Percentiles rank a stretch among this genome's conserved stretches.
Evolutionary conservation across 208 protist species (phyloP).

Genomic region (Leishmania turanica): DNA sequence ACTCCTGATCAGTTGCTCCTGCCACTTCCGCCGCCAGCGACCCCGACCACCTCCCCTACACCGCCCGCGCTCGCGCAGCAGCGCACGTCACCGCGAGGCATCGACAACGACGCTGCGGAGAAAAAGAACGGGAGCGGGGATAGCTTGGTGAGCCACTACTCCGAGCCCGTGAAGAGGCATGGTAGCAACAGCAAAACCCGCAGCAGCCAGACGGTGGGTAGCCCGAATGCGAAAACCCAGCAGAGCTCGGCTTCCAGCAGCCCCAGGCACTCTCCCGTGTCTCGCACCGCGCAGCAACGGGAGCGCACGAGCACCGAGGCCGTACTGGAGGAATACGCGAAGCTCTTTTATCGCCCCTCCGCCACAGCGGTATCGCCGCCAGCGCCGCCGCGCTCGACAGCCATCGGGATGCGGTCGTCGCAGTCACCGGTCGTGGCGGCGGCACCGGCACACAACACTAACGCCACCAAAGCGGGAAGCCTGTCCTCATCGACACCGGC

Average conservation of each 20-base stretch:
- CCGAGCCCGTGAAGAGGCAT: neutral
- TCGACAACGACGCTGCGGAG: neutral
- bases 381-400: neutral
- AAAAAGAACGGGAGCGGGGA: neutral
- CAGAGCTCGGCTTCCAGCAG: neutral
- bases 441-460: neutral
- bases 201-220: constrained; percentile 6
- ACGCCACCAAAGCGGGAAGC: neutral
- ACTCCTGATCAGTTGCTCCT: constrained; percentile 24
- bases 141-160: neutral
- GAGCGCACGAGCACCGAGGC: constrained; percentile 5
- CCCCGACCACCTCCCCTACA: neutral
- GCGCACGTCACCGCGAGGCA: neutral
- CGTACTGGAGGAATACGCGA: constrained; percentile 18
- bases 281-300: constrained; percentile 11
- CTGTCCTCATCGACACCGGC: neutral
- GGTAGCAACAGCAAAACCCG: neutral
- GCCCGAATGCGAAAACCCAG: neutral
- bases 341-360: constrained; percentile 19
- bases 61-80: neutral
- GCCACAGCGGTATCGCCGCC: neutral
- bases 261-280: neutral
- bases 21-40: neutral
- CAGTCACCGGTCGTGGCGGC: no score
- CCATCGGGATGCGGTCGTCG: no score